Evolutionary conservation across 352 stramenopile species (phyloP).

Genomic region (Peronospora belbahrii): DNA sequence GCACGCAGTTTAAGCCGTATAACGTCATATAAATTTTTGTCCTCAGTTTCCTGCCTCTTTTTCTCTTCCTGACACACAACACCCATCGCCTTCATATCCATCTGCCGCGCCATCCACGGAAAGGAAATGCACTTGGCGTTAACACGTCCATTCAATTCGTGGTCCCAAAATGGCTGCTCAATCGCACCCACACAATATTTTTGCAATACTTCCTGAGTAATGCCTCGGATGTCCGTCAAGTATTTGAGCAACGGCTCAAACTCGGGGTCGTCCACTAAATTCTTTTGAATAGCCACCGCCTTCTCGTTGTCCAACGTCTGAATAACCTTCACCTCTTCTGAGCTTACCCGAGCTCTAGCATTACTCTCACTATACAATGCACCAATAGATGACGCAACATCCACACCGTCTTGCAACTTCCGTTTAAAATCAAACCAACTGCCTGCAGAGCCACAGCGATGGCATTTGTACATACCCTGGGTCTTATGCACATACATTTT

Average conservation of each 20-base stretch:
- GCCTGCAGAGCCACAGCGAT: constrained; percentile 77
- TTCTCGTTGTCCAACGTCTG: constrained; percentile 77
- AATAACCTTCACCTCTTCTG: constrained; percentile 52
- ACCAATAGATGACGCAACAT: constrained; percentile 31
- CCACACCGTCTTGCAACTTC: constrained; percentile 59
- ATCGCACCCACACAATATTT: constrained; percentile 88
- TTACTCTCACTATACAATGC: constrained; percentile 29
- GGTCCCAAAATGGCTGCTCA: constrained; percentile 77
- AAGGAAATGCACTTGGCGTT: constrained; percentile 90
- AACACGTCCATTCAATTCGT: constrained; percentile 37
- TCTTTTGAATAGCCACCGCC: constrained; percentile 78
- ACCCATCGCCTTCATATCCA: constrained; percentile 82
- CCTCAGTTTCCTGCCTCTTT: constrained; percentile 15
- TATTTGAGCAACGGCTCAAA: constrained; percentile 64
- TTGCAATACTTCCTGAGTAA: constrained; percentile 61
- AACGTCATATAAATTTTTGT: constrained; percentile 77
- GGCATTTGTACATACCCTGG: constrained; percentile 86
- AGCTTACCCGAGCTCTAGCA: constrained; percentile 1
- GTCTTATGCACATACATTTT: constrained; percentile 88
- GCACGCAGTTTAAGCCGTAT: constrained; percentile 81
- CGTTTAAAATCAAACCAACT: constrained; percentile 89
- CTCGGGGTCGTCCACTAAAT: constrained; percentile 56
- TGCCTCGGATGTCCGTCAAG: constrained; percentile 55
- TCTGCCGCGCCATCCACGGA: constrained; percentile 90
- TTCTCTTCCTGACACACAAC: constrained; percentile 42